Base-by-base conservation (phyloP, 2,329 filamentous ascomycete species). In the Sodiomyces alkalinus region DNA sequence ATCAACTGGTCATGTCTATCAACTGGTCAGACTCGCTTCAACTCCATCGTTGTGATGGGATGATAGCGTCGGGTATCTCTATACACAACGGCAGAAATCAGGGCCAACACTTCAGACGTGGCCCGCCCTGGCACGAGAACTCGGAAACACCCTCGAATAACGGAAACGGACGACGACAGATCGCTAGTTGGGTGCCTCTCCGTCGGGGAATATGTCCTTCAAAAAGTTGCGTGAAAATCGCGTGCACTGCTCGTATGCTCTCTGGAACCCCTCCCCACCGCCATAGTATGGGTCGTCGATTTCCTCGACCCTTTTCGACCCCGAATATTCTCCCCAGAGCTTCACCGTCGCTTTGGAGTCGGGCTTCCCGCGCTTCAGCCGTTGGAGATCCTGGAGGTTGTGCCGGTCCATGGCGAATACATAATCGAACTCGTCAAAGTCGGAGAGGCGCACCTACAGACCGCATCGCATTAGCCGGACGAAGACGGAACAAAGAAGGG, bases 221-320 rank as follows among this genome's bases (percentile, higher is more conserved):
- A 93, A 42, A 43, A 94, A 85, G 31, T 79, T 83, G 47, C 63
- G 66, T 3, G 80, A 76, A 48, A 92, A 93, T 36, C 78, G 62
- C 34, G 64, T 58, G 37, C 78, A 77, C 61, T 94, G 86, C 55
- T 87, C 73, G 53, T 80, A 96, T n/a, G 85, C 82, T 45, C 66
- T 70, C 43, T 79, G 71, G 47, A 96, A 96, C 2, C 83, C 85
- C 40, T 80, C 68, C 4, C 62, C 56, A 9, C 72, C 83, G n/a
- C 82, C 85, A 51, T 96, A 96, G 56, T 96, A 98, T 10, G 90
- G 90, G 51, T 96, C 90, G 33, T 69, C 60, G 7, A 94, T 17
- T 26, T 81, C 67, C 56, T 93, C 80, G 13, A 67, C 62, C 41
- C 55, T 68, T 33, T 42, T 44, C 19, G 60, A 69, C 4, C 79